These are phyloP conservation scores for Penicillium mononematosum DNA, from an alignment of 495 filamentous ascomycete species.

Conservation along the genomic window DNA sequence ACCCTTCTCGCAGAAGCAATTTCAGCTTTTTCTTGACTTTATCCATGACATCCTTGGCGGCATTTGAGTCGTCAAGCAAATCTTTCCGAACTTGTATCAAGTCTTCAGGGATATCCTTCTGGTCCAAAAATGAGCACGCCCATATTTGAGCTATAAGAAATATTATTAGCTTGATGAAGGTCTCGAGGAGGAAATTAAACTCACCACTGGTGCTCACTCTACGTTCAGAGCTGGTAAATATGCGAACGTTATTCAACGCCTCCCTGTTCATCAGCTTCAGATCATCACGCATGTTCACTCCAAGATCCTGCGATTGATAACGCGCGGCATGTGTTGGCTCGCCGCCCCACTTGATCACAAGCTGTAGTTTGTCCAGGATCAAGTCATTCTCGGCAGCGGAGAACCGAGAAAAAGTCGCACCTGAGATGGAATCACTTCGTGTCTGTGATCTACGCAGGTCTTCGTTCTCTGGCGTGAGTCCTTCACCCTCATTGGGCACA, in stretches of 20 bases:
- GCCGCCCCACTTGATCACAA: conserved; percentile 98
- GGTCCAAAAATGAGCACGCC: conserved; percentile 82
- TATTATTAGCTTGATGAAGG: conserved; percentile 1
- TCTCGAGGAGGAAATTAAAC: conserved; percentile 18
- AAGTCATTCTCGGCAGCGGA: conserved; percentile 87
- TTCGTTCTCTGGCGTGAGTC: conserved; percentile 23
- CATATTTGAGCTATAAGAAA: conserved; percentile 77
- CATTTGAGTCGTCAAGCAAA: conserved; percentile 94
- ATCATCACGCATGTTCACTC: conserved; percentile 93
- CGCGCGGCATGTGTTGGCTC: conserved; percentile 96
- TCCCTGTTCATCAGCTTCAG: conserved; percentile 90
- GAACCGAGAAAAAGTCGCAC: conserved; percentile 82
- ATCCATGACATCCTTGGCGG: conserved; percentile 99
- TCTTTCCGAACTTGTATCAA: conserved; percentile 90
- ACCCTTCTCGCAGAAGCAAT: conserved; percentile 80
- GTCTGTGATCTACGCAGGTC: conserved; percentile 45
- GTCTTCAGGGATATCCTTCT: conserved; percentile 79
- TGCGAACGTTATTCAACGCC: conserved; percentile 80
- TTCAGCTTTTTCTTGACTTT: conserved; percentile 99
- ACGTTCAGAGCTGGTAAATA: conserved; percentile 93
- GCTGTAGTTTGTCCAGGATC: conserved; percentile 89
- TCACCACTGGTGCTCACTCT: conserved; percentile 85
- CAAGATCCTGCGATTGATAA: conserved; percentile 92
- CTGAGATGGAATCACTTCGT: conserved; percentile 79
- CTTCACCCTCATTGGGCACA: conserved; percentile 14